These are phyloP conservation scores for Ophiostoma australiae DNA, from an alignment of 2,329 filamentous ascomycete genomes.

Conservation along the genomic window DNA sequence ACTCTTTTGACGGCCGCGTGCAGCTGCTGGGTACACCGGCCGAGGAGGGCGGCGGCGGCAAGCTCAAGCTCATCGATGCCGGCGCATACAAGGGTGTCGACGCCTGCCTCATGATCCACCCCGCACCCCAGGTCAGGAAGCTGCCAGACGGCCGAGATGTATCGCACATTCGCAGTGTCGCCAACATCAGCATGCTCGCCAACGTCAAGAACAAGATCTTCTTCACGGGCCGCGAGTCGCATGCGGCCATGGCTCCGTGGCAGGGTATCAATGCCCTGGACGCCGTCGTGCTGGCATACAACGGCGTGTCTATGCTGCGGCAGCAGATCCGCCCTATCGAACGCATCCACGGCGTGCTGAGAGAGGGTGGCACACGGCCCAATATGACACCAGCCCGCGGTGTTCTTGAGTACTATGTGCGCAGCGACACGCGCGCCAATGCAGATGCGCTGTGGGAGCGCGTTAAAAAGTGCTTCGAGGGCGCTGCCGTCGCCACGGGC, in stretches of 20 bases:
- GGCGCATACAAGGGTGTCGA: slow-evolving; percentile 39
- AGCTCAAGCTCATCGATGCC: slow-evolving; percentile 42
- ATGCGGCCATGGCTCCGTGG: slow-evolving; percentile 46
- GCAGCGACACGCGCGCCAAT: slow-evolving; percentile 38
- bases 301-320: slow-evolving; percentile 40
- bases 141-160: slow-evolving; percentile 21
- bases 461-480: slow-evolving; percentile 36
- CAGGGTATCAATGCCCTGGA: slow-evolving; percentile 46
- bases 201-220: slow-evolving; percentile 33
- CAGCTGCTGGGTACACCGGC: slow-evolving; percentile 41
- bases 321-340: slow-evolving; percentile 46
- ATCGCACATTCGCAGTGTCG: slow-evolving; percentile 23
- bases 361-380: slow-evolving; percentile 36
- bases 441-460: slow-evolving; percentile 34
- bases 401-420: slow-evolving; percentile 42
- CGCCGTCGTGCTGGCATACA: slow-evolving; percentile 39
- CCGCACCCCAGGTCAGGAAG: slow-evolving; percentile 16
- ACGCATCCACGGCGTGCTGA: slow-evolving; percentile 48
- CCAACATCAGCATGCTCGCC: slow-evolving; percentile 26
- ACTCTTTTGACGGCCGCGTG: slow-evolving; percentile 29
- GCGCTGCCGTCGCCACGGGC: slow-evolving; percentile 36
- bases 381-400: slow-evolving; percentile 39
- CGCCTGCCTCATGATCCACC: slow-evolving; percentile 41
- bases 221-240: slow-evolving; percentile 41
- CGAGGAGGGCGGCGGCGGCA: slow-evolving; percentile 42